Conservation (phyloP, 2,329 filamentous ascomycete genomes). For the Boeremia exigua region DNA sequence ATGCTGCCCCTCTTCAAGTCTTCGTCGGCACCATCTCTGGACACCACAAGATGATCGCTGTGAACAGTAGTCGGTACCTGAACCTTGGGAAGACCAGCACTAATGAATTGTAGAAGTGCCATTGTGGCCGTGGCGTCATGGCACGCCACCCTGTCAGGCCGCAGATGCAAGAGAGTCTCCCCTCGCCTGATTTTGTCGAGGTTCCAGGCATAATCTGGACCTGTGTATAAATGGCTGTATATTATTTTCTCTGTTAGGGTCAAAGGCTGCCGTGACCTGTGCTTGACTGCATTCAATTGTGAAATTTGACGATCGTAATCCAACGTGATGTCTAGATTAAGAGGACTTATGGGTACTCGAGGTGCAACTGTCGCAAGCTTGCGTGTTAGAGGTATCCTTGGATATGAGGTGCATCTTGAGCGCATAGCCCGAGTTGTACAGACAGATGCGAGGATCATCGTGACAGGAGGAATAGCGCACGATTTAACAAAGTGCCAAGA, state of each 20-base stretch:
- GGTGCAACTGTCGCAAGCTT: constrained; percentile 11
- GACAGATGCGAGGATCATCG: background rate
- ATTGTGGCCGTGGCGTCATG: constrained; percentile 54
- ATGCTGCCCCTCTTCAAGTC: constrained; percentile 35
- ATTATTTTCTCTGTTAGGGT: constrained; percentile 51
- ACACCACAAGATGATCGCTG: constrained; percentile 50
- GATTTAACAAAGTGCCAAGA: background rate
- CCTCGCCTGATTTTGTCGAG: constrained; percentile 44
- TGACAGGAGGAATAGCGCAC: background rate
- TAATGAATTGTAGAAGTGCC: constrained; percentile 53
- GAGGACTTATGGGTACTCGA: constrained; percentile 20
- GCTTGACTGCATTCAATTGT: constrained; percentile 16
- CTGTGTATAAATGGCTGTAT: constrained; percentile 46
- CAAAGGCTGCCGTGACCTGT: constrained; percentile 31
- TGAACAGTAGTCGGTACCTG: constrained; percentile 50
- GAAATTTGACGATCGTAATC: constrained; percentile 5
- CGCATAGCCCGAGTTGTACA: background rate
- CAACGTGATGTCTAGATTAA: background rate
- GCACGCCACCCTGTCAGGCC: constrained; percentile 51
- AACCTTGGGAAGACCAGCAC: constrained; percentile 48
- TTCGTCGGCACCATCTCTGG: constrained; percentile 41
- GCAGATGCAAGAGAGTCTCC: constrained; percentile 47
- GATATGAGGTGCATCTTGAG: background rate
- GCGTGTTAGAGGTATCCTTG: background rate
- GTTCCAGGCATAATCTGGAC: constrained; percentile 22